phyloP scores from a whole-genome alignment of 176 grass and related monocot species.

The Phyllostachys edulis region DNA sequence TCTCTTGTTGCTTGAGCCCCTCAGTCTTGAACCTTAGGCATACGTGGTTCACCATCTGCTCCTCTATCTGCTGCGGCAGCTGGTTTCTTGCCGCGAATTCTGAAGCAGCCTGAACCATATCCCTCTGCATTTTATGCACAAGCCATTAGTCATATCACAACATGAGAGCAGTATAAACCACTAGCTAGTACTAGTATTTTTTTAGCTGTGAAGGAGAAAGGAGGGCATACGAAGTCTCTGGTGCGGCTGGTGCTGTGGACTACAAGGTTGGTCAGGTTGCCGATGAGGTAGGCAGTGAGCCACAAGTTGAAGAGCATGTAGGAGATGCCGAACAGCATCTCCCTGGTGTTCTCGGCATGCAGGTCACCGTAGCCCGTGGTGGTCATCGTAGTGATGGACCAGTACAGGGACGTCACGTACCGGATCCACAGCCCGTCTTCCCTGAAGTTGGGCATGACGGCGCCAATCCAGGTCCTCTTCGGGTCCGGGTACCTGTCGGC shows the following conservation, averaged over 20 bases:
- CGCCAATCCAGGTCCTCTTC: conserved; percentile 85
- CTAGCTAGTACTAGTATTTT: no score
- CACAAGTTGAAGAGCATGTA: conserved; percentile 98
- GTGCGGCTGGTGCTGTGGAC: conserved; percentile 94
- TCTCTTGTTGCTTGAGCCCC: conserved; percentile 76
- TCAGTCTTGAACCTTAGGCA: conserved; percentile 84
- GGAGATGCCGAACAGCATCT: conserved; percentile 84
- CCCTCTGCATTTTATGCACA: conserved; percentile 53
- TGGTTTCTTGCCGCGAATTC: conserved; percentile 80
- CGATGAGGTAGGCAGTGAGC: conserved; percentile 90
- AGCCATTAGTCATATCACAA: background rate
- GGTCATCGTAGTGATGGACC: conserved; percentile 95
- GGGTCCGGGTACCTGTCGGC: conserved; percentile 87
- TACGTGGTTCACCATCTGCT: conserved; percentile 88
- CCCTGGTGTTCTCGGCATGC: conserved; percentile 80
- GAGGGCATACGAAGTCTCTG: conserved; percentile 73
- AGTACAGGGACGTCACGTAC: conserved; percentile 84
- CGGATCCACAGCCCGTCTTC: conserved; percentile 69
- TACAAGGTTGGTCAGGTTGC: conserved; percentile 99
- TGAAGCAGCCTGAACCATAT: conserved; percentile 67
- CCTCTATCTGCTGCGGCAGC: conserved; percentile 61
- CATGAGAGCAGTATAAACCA: background rate
- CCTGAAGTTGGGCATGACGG: conserved; percentile 76
- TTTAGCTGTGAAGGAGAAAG: background rate
- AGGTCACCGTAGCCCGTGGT: conserved; percentile 97